Conservation (phyloP, 2,329 filamentous ascomycete species). For the Paecilomyces fulvus region DNA sequence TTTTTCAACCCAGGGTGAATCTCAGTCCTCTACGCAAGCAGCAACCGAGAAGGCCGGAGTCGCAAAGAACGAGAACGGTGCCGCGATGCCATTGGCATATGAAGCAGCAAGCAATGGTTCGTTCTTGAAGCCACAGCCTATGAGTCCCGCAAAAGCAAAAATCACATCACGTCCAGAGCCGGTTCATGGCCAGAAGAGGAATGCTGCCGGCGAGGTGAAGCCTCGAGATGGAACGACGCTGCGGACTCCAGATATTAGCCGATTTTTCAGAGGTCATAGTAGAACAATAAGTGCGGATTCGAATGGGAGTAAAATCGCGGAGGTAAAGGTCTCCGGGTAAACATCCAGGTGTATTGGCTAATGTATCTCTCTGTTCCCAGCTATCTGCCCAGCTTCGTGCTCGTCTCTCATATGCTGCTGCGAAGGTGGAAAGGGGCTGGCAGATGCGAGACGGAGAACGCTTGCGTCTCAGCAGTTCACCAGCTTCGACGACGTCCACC, state of each 20-base stretch:
- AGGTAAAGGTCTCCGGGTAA: slow-evolving; percentile 45
- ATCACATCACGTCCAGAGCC: slow-evolving; percentile 3
- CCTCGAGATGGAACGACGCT: slow-evolving; percentile 18
- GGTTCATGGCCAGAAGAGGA: slow-evolving; percentile 57
- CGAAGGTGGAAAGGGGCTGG: slow-evolving; percentile 88
- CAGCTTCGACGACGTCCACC: slow-evolving; percentile 49
- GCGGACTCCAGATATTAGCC: slow-evolving; percentile 24
- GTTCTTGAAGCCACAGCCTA: slow-evolving; percentile 5
- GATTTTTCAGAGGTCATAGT: slow-evolving; percentile 46
- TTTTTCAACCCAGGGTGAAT: neutral
- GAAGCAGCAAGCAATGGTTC: slow-evolving; percentile 8
- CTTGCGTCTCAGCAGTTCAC: slow-evolving; percentile 60
- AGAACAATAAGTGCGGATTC: slow-evolving; percentile 64
- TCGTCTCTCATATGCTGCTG: slow-evolving; percentile 83
- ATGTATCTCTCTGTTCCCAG: slow-evolving; percentile 35
- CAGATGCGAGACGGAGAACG: slow-evolving; percentile 62
- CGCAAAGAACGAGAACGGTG: neutral
- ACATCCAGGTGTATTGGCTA: slow-evolving; percentile 8
- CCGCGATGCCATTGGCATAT: neutral
- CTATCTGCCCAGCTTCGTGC: slow-evolving; percentile 71
- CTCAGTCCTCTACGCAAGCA: neutral
- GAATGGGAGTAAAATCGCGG: slow-evolving; percentile 63
- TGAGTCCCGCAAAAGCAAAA: slow-evolving; percentile 7
- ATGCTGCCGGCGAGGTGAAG: slow-evolving; percentile 67
- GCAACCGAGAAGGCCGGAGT: neutral